Percentiles rank a stretch among this genome's conserved stretches.
phyloP scores from a whole-genome alignment of 192 early-diverging fungal species.

The Dispira parvispora region DNA sequence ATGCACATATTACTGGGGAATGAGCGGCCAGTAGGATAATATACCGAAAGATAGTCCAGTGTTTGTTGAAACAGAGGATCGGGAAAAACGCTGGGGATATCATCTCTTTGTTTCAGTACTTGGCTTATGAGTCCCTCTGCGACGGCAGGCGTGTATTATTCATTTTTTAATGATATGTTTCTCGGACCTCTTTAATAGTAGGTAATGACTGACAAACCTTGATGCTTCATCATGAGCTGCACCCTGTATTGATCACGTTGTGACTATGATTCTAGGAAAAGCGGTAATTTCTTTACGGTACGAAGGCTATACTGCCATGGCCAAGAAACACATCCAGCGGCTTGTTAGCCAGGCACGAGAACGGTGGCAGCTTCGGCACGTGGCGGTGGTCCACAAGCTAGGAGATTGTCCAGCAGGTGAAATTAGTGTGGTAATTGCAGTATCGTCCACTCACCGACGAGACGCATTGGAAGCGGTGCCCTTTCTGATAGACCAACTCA shows the following conservation, averaged over 20 bases:
- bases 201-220: not conserved
- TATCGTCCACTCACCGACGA: slow-evolving; percentile 57
- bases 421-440: slow-evolving; percentile 66
- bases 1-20: not conserved
- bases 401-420: slow-evolving; percentile 66
- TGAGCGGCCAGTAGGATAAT: not conserved
- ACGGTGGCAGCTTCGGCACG: slow-evolving; percentile 46
- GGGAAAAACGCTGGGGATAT: not conserved
- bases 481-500: slow-evolving; percentile 83
- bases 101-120: not conserved
- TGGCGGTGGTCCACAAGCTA: slow-evolving; percentile 63
- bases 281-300: slow-evolving; percentile 62
- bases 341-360: slow-evolving; percentile 45
- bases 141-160: slow-evolving; percentile 2
- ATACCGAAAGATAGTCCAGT: not conserved
- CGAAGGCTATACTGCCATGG: slow-evolving; percentile 79
- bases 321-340: slow-evolving; percentile 42
- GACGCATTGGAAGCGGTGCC: slow-evolving; percentile 59
- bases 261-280: slow-evolving; percentile 27
- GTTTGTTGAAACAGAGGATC: not conserved
- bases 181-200: not conserved
- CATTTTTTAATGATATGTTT: not conserved
- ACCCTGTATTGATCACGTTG: not conserved
- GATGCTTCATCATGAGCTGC: slow-evolving; percentile 10
- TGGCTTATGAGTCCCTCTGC: not conserved